A percentile compares a stretch with the other conserved stretches of the same genome.
These are phyloP conservation scores for Mercurialis annua DNA, from an alignment of 345 rosid species.

Conservation along the genomic window DNA sequence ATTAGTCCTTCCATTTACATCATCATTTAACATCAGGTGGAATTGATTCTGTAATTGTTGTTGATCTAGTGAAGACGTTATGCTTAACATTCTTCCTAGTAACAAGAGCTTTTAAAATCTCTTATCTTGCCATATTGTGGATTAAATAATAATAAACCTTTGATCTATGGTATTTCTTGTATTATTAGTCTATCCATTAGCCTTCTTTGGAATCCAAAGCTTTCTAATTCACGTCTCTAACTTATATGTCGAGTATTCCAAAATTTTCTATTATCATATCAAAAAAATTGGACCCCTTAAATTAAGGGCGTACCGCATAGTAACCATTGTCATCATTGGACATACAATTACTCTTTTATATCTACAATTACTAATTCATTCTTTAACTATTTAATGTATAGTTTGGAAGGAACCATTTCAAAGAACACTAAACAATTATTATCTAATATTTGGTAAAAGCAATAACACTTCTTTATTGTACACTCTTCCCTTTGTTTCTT, in stretches of 20 bases:
- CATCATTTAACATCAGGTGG: neutral
- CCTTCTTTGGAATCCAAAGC: too few species aligned
- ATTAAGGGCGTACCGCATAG: neutral
- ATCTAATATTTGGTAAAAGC: neutral
- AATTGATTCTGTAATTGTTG: too few species aligned
- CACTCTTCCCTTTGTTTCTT: neutral
- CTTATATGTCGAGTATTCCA: neutral
- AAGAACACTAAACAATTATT: too few species aligned
- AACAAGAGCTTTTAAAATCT: too few species aligned
- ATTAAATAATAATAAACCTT: too few species aligned
- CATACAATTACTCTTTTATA: neutral
- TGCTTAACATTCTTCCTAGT: too few species aligned
- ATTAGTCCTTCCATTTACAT: neutral
- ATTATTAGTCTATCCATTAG: too few species aligned
- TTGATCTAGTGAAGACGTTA: neutral
- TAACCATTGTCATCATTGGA: neutral
- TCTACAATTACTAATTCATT: too few species aligned
- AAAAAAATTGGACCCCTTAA: neutral
- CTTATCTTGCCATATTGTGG: too few species aligned
- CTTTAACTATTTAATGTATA: too few species aligned
- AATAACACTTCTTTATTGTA: neutral
- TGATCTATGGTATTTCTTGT: neutral
- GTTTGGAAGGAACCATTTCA: too few species aligned
- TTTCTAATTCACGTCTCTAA: neutral
- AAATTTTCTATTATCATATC: neutral